These are phyloP conservation scores for Knoxdaviesia proteae DNA, from an alignment of 2,329 filamentous ascomycete genomes.

Conservation along the genomic window DNA sequence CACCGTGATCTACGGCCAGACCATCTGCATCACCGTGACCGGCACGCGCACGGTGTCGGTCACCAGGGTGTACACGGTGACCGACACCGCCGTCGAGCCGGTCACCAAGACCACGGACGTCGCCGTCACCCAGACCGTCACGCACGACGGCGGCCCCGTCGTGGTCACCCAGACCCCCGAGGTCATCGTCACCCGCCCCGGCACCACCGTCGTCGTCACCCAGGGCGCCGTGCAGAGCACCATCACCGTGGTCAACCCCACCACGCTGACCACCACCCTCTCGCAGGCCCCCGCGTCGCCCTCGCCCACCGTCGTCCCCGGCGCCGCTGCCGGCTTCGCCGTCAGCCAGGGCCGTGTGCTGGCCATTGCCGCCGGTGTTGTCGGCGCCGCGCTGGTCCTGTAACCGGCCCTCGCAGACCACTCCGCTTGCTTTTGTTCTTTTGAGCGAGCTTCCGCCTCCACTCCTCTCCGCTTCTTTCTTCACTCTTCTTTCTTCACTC, in stretches of 20 bases:
- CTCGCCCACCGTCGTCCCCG: background rate
- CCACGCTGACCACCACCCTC: background rate
- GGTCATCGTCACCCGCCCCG: constrained; percentile 2
- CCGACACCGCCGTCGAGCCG: constrained; percentile 1
- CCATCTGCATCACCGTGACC: constrained; percentile 1
- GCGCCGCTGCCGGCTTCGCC: background rate
- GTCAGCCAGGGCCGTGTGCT: background rate
- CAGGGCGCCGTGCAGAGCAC: background rate
- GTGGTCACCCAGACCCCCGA: background rate
- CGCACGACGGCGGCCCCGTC: background rate
- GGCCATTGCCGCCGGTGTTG: background rate
- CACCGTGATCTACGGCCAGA: background rate
- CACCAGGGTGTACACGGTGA: background rate
- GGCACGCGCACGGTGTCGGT: constrained; percentile 1
- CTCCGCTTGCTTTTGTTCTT: background rate
- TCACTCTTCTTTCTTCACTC: background rate
- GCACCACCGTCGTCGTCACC: background rate
- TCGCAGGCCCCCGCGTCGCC: background rate
- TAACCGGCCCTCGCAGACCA: background rate
- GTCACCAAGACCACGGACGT: constrained; percentile 1
- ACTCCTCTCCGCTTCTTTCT: background rate
- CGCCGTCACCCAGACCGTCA: constrained; percentile 1
- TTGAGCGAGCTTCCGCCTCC: background rate
- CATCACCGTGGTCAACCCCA: background rate
- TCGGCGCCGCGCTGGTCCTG: background rate